These are phyloP conservation scores for Helenozyma rhizophorensis DNA, from an alignment of 805 yeast genomes.

Conservation along the genomic window DNA sequence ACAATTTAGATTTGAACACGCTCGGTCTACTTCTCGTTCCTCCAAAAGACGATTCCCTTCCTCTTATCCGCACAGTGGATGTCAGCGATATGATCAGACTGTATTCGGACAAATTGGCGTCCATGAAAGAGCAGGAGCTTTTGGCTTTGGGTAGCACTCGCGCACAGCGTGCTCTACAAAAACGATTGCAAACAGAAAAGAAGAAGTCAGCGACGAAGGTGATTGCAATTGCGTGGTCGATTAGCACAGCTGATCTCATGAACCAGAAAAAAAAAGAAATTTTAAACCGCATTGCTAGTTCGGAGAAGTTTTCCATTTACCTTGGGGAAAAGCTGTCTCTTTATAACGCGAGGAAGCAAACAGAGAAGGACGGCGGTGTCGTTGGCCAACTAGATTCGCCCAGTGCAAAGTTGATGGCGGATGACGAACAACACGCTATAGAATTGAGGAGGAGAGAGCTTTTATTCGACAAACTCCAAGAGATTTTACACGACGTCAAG, in stretches of 20 bases:
- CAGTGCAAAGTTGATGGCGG: conserved; percentile 9
- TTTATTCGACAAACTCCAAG: conserved; percentile 22
- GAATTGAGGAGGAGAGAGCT: conserved; percentile 25
- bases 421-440: conserved; percentile 11
- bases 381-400: conserved; percentile 3
- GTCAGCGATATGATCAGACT: conserved; percentile 29
- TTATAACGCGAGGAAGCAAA: conserved; percentile 9
- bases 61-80: conserved; percentile 25
- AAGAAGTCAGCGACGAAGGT: conserved; percentile 42
- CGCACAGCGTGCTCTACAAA: conserved; percentile 24
- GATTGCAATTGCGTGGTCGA: conserved; percentile 53
- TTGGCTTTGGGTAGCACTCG: conserved; percentile 30
- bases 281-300: conserved; percentile 39
- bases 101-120: conserved; percentile 31
- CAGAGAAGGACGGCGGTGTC: conserved; percentile 14
- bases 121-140: conserved; percentile 25
- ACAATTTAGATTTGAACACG: conserved; percentile 21
- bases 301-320: conserved; percentile 31
- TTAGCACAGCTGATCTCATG: conserved; percentile 46
- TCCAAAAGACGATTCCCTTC: conserved; percentile 15
- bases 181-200: conserved; percentile 28
- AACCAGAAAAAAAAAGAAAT: conserved; percentile 54
- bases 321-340: conserved; percentile 20
- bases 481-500: conserved; percentile 29
- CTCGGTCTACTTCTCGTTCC: conserved; percentile 24